Evolutionary conservation across 2,329 filamentous ascomycete species (phyloP).

Genomic region (Cladosporium sp.): DNA sequence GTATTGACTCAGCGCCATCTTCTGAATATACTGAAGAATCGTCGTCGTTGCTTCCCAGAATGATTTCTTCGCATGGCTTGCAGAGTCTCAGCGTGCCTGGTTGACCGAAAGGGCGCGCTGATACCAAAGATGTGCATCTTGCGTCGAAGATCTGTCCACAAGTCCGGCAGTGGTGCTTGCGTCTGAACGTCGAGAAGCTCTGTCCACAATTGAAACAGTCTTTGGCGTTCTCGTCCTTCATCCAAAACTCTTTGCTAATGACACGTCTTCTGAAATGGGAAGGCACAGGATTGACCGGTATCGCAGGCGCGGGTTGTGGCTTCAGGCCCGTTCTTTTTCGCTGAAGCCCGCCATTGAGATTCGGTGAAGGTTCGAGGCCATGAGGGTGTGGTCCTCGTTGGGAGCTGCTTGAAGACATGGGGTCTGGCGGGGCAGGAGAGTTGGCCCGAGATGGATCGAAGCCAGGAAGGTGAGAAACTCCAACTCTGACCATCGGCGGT

Average conservation of each 20-base stretch:
- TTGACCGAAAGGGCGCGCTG: conserved; percentile 83
- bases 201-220: conserved; percentile 93
- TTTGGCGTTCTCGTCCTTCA: conserved; percentile 97
- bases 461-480: conserved; percentile 46
- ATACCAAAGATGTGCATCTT: conserved; percentile 89
- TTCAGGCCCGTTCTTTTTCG: conserved; percentile 22
- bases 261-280: conserved; percentile 78
- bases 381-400: conserved; percentile 12
- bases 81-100: conserved; percentile 82
- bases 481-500: conserved; percentile 39
- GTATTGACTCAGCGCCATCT: conserved; percentile 47
- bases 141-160: conserved; percentile 99
- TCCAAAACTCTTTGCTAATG: conserved; percentile 95
- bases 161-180: conserved; percentile 92
- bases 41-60: conserved; percentile 83
- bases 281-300: conserved; percentile 29
- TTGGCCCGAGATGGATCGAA: conserved; percentile 43
- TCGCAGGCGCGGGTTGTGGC: conserved; percentile 20
- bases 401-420: conserved; percentile 23
- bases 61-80: conserved; percentile 86
- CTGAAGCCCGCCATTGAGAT: conserved; percentile 26
- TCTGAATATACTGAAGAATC: conserved; percentile 89
- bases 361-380: conserved; percentile 22
- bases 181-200: conserved; percentile 85
- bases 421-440: conserved; percentile 27